Conservation (phyloP, 163 green algal genomes). For the Scenedesmus sp. region DNA sequence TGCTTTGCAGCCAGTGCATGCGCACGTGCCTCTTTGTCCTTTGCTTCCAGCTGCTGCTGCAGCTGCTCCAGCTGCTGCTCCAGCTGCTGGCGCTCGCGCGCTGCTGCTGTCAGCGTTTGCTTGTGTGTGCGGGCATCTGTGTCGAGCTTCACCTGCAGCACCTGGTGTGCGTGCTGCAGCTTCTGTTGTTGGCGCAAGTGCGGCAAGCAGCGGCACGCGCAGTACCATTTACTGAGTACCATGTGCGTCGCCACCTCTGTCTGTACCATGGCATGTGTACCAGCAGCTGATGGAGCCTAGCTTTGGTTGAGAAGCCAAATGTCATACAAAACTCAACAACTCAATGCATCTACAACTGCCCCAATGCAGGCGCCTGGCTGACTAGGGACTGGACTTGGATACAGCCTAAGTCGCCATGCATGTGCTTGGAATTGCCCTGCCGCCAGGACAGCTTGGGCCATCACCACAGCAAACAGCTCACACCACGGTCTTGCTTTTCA, state of each 20-base stretch:
- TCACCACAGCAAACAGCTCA: background rate
- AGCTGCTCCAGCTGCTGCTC: slow-evolving; percentile 31
- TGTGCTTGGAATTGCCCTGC: too few relatives aligned
- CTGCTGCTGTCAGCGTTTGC: slow-evolving; percentile 39
- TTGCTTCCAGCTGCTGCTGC: slow-evolving; percentile 30
- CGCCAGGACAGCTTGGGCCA: too few relatives aligned
- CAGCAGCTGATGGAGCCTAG: background rate
- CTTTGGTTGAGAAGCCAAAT: background rate
- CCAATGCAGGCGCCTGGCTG: too few relatives aligned
- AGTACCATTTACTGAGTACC: background rate
- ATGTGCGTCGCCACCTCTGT: too few relatives aligned
- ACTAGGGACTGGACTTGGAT: too few relatives aligned
- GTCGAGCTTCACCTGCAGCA: slow-evolving; percentile 48
- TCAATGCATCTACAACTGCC: too few relatives aligned
- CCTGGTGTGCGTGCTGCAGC: slow-evolving; percentile 20
- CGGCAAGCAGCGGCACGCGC: background rate
- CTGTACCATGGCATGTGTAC: too few relatives aligned
- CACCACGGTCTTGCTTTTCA: too few relatives aligned
- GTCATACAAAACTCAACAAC: too few relatives aligned
- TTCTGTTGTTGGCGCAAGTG: slow-evolving; percentile 9
- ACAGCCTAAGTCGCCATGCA: too few relatives aligned
- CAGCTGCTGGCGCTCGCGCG: slow-evolving; percentile 20
- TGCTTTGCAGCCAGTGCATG: slow-evolving; percentile 40
- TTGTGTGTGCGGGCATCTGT: slow-evolving; percentile 40
- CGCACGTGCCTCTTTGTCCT: slow-evolving; percentile 40